Evolutionary conservation across 2,329 filamentous ascomycete species (phyloP).

Genomic region (Paraphoma chrysanthemicola): DNA sequence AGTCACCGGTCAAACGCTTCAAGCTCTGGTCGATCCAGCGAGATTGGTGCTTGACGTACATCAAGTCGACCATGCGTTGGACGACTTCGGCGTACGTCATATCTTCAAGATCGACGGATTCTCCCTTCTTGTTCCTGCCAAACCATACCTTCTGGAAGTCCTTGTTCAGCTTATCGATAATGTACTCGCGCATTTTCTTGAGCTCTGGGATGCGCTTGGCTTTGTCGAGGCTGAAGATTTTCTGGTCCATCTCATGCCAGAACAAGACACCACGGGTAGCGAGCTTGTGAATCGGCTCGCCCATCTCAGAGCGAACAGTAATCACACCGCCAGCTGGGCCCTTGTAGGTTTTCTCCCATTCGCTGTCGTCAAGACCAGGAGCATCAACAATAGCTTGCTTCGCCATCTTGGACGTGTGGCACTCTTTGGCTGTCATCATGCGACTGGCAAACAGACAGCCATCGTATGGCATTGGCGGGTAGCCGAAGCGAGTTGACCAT

Average conservation of each 20-base stretch:
- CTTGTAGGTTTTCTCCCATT: conserved; percentile 59
- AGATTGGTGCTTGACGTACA: conserved; percentile 55
- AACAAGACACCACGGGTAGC: conserved; percentile 94
- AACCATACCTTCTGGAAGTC: conserved; percentile 61
- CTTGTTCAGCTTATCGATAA: conserved; percentile 56
- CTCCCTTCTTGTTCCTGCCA: conserved; percentile 51
- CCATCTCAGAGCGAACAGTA: conserved; percentile 98
- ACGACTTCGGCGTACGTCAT: conserved; percentile 59
- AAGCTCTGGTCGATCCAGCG: conserved; percentile 69
- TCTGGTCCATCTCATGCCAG: conserved; percentile 99
- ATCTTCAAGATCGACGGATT: conserved; percentile 54
- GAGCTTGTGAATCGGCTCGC: conserved; percentile 98
- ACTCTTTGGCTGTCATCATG: conserved; percentile 57
- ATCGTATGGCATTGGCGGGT: conserved; percentile 57
- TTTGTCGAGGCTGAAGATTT: conserved; percentile 96
- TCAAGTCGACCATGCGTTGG: conserved; percentile 54
- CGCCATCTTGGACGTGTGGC: conserved; percentile 51
- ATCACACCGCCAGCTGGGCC: conserved; percentile 91
- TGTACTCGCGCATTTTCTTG: conserved; percentile 53
- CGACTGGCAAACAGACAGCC: conserved; percentile 56
- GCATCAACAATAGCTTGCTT: conserved; percentile 56
- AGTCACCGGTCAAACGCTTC: conserved; percentile 85
- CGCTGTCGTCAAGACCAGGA: conserved; percentile 50
- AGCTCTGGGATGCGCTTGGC: conserved; percentile 61
- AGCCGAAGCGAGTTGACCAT: conserved; percentile 54